Conservation (phyloP, 2,329 filamentous ascomycete genomes). For the Lecanicillium sp. region DNA sequence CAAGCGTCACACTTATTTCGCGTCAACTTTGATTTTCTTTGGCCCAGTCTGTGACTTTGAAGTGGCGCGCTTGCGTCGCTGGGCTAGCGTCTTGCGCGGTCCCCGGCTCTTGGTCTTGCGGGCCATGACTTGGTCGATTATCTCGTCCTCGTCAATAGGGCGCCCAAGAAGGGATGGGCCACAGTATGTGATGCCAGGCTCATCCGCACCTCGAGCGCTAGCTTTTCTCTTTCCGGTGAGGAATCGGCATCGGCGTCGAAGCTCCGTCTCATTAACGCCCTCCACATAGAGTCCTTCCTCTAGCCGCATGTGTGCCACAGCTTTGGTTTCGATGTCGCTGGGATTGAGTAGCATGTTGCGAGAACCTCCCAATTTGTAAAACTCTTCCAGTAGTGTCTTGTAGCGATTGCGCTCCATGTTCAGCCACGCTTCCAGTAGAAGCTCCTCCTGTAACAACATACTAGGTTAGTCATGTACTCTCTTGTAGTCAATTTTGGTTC, state of each 20-base stretch:
- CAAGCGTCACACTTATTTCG: neutral
- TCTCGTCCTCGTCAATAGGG: conserved; percentile 24
- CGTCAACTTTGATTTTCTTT: neutral
- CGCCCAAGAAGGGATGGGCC: conserved; percentile 6
- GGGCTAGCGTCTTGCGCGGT: conserved; percentile 19
- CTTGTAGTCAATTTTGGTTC: neutral
- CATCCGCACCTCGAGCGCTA: conserved; percentile 19
- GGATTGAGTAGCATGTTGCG: conserved; percentile 11
- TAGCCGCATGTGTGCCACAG: neutral
- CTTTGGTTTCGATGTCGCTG: conserved; percentile 7
- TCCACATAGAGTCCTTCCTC: conserved; percentile 6
- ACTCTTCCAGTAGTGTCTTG: neutral
- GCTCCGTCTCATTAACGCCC: conserved; percentile 12
- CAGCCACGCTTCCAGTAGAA: conserved; percentile 1
- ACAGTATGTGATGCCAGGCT: conserved; percentile 3
- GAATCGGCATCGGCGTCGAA: conserved; percentile 6
- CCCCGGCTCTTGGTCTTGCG: conserved; percentile 18
- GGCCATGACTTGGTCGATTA: conserved; percentile 29
- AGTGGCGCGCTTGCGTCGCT: conserved; percentile 14
- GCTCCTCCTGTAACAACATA: neutral
- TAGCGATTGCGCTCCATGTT: conserved; percentile 1
- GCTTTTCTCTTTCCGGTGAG: conserved; percentile 6
- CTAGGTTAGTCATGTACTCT: neutral
- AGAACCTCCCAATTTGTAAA: conserved; percentile 2
- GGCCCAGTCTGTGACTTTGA: neutral